Evolutionary conservation across 805 yeast species (phyloP), one percentile per base, ranked within the genome.

Genomic region (Candida sithepensis): DNA sequence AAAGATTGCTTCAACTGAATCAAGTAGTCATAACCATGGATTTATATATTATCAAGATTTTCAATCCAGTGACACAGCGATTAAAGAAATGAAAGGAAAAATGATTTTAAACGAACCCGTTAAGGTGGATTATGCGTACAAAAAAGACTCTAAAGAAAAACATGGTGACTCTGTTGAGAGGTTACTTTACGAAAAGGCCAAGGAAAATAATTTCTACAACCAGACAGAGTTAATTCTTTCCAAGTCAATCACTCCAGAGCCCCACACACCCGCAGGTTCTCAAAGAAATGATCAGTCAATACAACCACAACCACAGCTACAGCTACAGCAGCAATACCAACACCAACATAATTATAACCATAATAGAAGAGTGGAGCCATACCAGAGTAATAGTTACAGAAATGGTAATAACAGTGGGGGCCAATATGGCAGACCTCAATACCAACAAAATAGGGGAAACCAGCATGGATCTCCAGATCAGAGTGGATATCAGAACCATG

Each of bases 101-200:
- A 71, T 78, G 47, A 68, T 94, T 14, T 79, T 87, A 80, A 89
- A 88, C 62, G 72, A 72, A 50, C 77, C 77, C 24, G 70, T 88
- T 5, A 63, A 66, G 2, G 70, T 91, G 2, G 77, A 78, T 28
- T 90, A 89, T 61, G 94, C 96, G 0, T 81, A 73, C 58, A 88
- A 87, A 64, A 80, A 78, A 47, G 79, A 71, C 44, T 76, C 72
- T 18, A 73, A 76, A 48, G 79, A 79, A 18, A 73, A 77, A 42
- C 95, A 88, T 57, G 97, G 97, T n/a, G 91, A 85, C 56, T 75
- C 74, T 34, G 79, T 81, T 0, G 97, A 91, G 61, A 72, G 97
- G 55, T 53, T 76, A 45, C 71, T 90, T 46, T 91, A 92, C 39
- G 56, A 55, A 32, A 58, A 59, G 46, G 65, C 65, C 9, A 51